Conservation (phyloP, 108 stramenopile species). For the Cyclotella kingstonii region DNA sequence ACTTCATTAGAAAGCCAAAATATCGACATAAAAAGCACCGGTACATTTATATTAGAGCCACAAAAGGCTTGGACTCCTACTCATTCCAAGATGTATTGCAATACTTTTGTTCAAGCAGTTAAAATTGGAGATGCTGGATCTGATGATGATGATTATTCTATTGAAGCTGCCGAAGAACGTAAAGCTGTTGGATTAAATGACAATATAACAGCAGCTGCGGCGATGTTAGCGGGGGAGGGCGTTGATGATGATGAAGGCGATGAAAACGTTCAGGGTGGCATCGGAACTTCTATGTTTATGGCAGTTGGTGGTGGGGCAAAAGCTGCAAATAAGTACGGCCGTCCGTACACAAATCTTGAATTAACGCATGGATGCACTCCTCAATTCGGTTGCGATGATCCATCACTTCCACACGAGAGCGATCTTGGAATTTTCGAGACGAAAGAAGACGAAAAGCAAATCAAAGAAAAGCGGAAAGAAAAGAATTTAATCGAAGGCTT, state of each 20-base stretch:
- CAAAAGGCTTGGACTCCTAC: too few species aligned
- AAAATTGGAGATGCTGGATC: constrained; percentile 54
- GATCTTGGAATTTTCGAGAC: constrained; percentile 85
- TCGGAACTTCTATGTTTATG: constrained; percentile 29
- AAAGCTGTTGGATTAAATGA: constrained; percentile 84
- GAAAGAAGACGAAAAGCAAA: constrained; percentile 73
- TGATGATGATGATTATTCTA: constrained; percentile 49
- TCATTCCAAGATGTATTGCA: constrained; percentile 18
- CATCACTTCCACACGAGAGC: constrained; percentile 69
- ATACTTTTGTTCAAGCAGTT: constrained; percentile 36
- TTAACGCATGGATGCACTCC: constrained; percentile 80
- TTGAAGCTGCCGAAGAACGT: constrained; percentile 77
- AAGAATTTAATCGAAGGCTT: constrained; percentile 72
- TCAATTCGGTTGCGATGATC: constrained; percentile 76
- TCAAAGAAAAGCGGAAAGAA: constrained; percentile 50
- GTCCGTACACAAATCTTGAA: constrained; percentile 78
- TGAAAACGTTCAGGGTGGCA: constrained; percentile 18
- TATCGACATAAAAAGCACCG: too few species aligned
- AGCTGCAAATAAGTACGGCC: constrained; percentile 57
- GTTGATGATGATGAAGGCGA: constrained; percentile 37
- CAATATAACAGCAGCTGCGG: constrained; percentile 74
- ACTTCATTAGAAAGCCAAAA: too few species aligned
- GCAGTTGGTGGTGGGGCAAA: constrained; percentile 43
- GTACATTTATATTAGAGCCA: too few species aligned
- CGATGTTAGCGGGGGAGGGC: constrained; percentile 59